Conservation (phyloP, 208 protist genomes). For the Crithidia bombi region DNA sequence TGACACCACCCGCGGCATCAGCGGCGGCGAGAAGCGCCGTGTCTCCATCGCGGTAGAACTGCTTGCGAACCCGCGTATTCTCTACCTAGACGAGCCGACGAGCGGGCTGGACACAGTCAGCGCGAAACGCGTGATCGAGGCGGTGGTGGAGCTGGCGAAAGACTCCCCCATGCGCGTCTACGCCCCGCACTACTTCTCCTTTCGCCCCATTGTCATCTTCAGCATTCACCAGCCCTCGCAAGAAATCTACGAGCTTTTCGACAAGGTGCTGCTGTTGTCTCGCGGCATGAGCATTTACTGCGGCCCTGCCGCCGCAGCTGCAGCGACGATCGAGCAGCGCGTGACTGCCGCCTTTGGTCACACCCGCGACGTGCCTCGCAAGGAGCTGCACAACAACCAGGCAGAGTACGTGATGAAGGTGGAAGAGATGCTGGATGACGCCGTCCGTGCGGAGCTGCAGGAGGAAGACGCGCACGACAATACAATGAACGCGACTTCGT, state of each 20-base stretch:
- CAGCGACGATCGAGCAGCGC: slow-evolving; percentile 59
- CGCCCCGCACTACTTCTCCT: slow-evolving; percentile 88
- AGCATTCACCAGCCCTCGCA: slow-evolving; percentile 93
- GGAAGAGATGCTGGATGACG: slow-evolving; percentile 80
- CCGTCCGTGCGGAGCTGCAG: slow-evolving; percentile 67
- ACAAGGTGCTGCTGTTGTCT: slow-evolving; percentile 88
- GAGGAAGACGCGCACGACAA: slow-evolving; percentile 32
- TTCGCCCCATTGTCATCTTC: slow-evolving; percentile 90
- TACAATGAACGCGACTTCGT: not conserved
- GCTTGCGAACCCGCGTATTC: slow-evolving; percentile 88
- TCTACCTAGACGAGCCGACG: slow-evolving; percentile 93
- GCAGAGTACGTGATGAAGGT: slow-evolving; percentile 91
- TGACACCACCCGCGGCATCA: slow-evolving; percentile 80
- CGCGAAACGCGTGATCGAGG: slow-evolving; percentile 82
- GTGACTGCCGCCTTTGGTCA: slow-evolving; percentile 53
- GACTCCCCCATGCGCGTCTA: slow-evolving; percentile 82
- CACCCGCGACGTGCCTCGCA: slow-evolving; percentile 42
- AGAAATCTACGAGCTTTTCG: slow-evolving; percentile 89
- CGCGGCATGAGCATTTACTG: slow-evolving; percentile 85
- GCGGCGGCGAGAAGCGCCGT: slow-evolving; percentile 90
- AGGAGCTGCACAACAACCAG: slow-evolving; percentile 61
- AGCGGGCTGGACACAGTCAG: slow-evolving; percentile 89
- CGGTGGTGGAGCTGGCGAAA: slow-evolving; percentile 81
- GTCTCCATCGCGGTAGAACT: slow-evolving; percentile 93
- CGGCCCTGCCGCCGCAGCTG: slow-evolving; percentile 70